A percentile compares a stretch with the other conserved stretches of the same genome.
Conservation (phyloP, 2,329 filamentous ascomycete genomes). For the Colletotrichum theobromicola region DNA sequence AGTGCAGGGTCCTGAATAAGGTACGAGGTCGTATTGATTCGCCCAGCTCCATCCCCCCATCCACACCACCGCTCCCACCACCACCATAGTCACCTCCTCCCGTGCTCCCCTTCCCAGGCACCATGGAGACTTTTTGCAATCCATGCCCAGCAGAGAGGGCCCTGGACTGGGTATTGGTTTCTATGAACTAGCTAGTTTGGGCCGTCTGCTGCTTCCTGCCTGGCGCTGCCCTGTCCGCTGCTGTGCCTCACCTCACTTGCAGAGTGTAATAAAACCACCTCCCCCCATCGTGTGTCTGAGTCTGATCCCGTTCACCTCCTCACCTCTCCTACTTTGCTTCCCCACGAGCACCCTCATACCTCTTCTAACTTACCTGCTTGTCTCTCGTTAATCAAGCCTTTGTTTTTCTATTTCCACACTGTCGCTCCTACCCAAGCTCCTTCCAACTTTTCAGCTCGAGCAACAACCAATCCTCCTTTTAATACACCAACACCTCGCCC, state of each 20-base stretch:
- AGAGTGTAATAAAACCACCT: conserved; percentile 18
- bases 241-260: conserved; percentile 8
- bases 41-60: conserved; percentile 6
- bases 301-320: neutral
- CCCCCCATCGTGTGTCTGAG: conserved; percentile 2
- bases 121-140: neutral
- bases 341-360: conserved; percentile 2
- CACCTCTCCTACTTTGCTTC: conserved; percentile 13
- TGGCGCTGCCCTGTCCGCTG: neutral
- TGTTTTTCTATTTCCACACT: conserved; percentile 17
- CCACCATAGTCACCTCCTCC: neutral
- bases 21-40: conserved; percentile 22
- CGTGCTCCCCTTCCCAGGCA: neutral
- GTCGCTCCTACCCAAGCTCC: conserved; percentile 7
- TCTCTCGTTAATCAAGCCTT: conserved; percentile 22
- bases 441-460: neutral
- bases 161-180: neutral
- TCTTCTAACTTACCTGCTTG: conserved; percentile 11
- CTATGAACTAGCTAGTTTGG: neutral
- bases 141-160: neutral
- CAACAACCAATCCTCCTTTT: conserved; percentile 2
- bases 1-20: conserved; percentile 20
- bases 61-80: neutral
- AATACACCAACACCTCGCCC: neutral
- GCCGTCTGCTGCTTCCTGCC: neutral